A percentile compares a stretch with the other conserved stretches of the same genome.
Conservation (phyloP, 139 green algal genomes). For the Eudorina sp. region DNA sequence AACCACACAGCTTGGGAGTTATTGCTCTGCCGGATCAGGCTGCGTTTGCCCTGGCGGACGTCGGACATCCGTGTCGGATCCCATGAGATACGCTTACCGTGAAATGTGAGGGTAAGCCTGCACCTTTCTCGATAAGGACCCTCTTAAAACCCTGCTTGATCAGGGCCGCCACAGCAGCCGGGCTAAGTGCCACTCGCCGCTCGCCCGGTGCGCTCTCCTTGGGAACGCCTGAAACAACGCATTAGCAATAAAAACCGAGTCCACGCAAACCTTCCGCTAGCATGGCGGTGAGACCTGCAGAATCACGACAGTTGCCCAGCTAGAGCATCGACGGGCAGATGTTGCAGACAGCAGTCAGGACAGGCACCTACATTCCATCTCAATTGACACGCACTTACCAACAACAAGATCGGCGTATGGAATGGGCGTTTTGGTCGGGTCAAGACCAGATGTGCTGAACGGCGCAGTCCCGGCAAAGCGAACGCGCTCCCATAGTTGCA, state of each 20-base stretch:
- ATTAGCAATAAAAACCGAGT: too few relatives aligned
- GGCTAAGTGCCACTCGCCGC: slow-evolving; percentile 80
- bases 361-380: too few relatives aligned
- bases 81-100: slow-evolving; percentile 70
- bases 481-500: neutral
- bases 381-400: too few relatives aligned
- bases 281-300: too few relatives aligned
- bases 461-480: neutral
- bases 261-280: too few relatives aligned
- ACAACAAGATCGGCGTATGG: slow-evolving; percentile 9
- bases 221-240: slow-evolving; percentile 79
- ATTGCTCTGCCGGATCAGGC: neutral
- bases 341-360: too few relatives aligned
- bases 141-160: slow-evolving; percentile 84
- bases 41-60: neutral
- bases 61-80: too few relatives aligned
- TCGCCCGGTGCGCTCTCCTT: slow-evolving; percentile 77
- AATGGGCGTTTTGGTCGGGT: neutral
- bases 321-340: too few relatives aligned
- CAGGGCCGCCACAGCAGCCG: slow-evolving; percentile 68
- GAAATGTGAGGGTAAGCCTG: slow-evolving; percentile 80
- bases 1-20: too few relatives aligned
- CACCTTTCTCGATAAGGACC: slow-evolving; percentile 79
- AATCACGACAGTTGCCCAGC: too few relatives aligned
- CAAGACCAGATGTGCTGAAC: neutral